Conservation (phyloP, 768 basidiomycete genomes). For the Mrakia frigida region DNA sequence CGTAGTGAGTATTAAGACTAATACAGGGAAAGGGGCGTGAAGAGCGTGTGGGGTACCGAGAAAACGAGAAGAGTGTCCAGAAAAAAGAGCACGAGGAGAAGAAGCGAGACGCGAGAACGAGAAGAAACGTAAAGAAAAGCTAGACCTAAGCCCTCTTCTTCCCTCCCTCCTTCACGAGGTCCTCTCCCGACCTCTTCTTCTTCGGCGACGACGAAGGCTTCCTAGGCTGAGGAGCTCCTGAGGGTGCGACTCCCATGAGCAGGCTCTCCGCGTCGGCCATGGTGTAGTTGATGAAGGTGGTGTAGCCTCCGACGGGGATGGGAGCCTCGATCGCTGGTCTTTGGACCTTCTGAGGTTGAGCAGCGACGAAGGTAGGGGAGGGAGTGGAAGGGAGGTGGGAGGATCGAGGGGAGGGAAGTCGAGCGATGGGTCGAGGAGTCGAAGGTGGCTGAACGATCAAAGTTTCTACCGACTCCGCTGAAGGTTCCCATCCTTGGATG, state of each 20-base stretch:
- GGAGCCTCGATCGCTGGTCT: conserved; percentile 6
- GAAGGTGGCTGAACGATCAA: conserved; percentile 2
- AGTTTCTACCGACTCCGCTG: background rate
- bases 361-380: background rate
- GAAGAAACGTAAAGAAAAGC: background rate
- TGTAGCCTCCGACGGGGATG: conserved; percentile 12
- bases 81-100: no score
- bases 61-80: conserved; percentile 4
- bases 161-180: background rate
- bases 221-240: conserved; percentile 32
- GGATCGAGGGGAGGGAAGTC: background rate
- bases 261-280: conserved; percentile 43
- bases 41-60: background rate
- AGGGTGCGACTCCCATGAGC: conserved; percentile 43
- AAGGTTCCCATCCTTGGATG: conserved; percentile 13
- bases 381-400: background rate
- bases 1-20: background rate
- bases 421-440: background rate
- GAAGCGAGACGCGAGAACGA: background rate
- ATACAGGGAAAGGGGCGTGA: background rate
- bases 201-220: conserved; percentile 3
- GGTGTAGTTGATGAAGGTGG: conserved; percentile 45
- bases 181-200: conserved; percentile 6
- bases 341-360: background rate
- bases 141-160: conserved; percentile 15